Conservation (phyloP, 352 stramenopile genomes). For the Peronosclerospora sorghi region DNA sequence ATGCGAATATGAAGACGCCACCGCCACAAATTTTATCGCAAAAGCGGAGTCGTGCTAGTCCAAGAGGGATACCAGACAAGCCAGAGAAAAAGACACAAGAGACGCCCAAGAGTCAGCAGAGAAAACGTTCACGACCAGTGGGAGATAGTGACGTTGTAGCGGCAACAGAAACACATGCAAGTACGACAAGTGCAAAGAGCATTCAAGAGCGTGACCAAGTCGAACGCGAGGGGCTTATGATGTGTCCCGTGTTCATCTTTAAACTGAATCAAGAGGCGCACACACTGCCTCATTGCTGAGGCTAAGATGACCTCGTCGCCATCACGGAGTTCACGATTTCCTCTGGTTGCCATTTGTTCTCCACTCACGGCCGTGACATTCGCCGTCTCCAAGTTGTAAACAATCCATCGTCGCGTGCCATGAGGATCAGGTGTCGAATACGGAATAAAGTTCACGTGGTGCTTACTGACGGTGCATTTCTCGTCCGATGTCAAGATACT, state of each 20-base stretch:
- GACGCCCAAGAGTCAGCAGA: constrained; percentile 20
- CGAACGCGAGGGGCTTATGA: constrained; percentile 60
- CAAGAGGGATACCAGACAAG: constrained; percentile 4
- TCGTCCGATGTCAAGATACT: constrained; percentile 57
- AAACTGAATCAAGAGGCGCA: constrained; percentile 44
- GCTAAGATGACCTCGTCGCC: constrained; percentile 62
- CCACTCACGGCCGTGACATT: constrained; percentile 76
- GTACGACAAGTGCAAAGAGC: constrained; percentile 6
- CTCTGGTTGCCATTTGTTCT: constrained; percentile 36
- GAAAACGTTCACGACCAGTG: constrained; percentile 24
- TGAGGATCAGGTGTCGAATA: constrained; percentile 5
- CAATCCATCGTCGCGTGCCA: constrained; percentile 39
- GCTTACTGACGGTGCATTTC: constrained; percentile 69
- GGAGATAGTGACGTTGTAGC: constrained; percentile 11
- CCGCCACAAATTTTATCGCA: constrained; percentile 14
- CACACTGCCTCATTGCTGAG: constrained; percentile 46
- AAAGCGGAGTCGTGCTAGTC: constrained; percentile 20
- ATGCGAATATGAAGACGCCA: constrained; percentile 5
- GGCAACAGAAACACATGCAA: constrained; percentile 4
- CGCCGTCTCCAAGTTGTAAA: constrained; percentile 71
- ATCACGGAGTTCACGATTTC: constrained; percentile 50
- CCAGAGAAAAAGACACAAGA: constrained; percentile 18
- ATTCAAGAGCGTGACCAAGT: constrained; percentile 17
- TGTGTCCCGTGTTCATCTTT: constrained; percentile 58
- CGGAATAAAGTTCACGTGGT: constrained; percentile 50